A percentile compares a stretch with the other conserved stretches of the same genome.
Conservation (phyloP, 306 rosid species). For the Neltuma alba region DNA sequence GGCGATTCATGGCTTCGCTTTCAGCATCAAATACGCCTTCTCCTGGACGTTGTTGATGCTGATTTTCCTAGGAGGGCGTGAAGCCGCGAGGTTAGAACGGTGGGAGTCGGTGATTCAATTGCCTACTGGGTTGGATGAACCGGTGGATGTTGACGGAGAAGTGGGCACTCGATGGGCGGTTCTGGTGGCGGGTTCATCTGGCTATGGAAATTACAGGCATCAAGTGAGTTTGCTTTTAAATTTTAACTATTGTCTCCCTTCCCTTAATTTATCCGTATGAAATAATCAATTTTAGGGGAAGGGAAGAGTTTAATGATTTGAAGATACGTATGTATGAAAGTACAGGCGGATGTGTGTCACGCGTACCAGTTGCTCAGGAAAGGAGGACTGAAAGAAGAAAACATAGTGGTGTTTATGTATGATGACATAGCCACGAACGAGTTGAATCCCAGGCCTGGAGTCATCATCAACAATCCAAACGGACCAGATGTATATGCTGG, state of each 20-base stretch:
- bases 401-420: constrained; percentile 95
- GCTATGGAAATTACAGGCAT: constrained; percentile 90
- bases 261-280: constrained; percentile 43
- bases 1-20: constrained; percentile 2
- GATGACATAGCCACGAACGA: constrained; percentile 74
- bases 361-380: constrained; percentile 80
- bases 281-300: not conserved
- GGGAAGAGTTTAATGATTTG: not conserved
- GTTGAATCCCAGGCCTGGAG: constrained; percentile 83
- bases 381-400: constrained; percentile 85
- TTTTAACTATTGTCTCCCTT: not conserved
- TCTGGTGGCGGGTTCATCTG: constrained; percentile 88
- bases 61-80: not conserved
- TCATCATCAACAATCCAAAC: constrained; percentile 82
- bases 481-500: constrained; percentile 81
- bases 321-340: not conserved
- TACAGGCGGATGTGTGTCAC: constrained; percentile 87
- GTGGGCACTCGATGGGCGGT: constrained; percentile 79
- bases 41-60: not conserved
- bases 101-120: constrained; percentile 36
- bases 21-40: not conserved
- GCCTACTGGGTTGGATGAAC: constrained; percentile 27
- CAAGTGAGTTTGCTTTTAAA: constrained; percentile 49
- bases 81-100: constrained; percentile 33
- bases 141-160: constrained; percentile 2